A percentile compares a stretch with the other conserved stretches of the same genome.
These are phyloP conservation scores for Agaricus sinodeliciosus DNA, from an alignment of 768 basidiomycete genomes.

Conservation along the genomic window DNA sequence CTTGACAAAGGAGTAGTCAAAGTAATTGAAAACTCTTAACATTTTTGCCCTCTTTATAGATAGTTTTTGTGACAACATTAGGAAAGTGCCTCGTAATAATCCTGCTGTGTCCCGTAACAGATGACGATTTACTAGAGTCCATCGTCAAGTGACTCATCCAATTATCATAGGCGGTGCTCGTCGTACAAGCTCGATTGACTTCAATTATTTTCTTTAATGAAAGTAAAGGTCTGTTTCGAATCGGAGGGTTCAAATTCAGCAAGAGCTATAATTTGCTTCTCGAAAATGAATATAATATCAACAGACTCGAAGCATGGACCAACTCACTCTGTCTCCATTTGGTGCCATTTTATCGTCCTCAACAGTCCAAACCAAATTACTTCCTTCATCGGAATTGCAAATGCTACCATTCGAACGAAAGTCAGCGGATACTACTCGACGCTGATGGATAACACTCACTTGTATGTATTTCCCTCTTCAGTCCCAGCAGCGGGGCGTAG, in stretches of 20 bases:
- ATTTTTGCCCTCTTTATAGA: too few species aligned
- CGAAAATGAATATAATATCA: not conserved
- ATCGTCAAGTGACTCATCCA: too few species aligned
- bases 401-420: not conserved
- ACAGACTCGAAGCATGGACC: not conserved
- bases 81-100: too few species aligned
- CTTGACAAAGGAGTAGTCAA: too few species aligned
- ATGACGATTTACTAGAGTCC: too few species aligned
- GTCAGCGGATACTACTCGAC: not conserved
- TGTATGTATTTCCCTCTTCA: not conserved
- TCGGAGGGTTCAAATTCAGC: not conserved
- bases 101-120: too few species aligned
- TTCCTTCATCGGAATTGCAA: not conserved
- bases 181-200: not conserved
- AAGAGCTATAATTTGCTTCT: not conserved
- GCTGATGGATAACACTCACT: not conserved
- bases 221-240: not conserved
- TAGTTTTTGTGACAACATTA: too few species aligned
- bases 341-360: not conserved
- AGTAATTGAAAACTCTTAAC: too few species aligned
- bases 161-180: too few species aligned
- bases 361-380: not conserved
- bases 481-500: not conserved
- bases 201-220: not conserved
- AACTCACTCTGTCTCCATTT: not conserved